Base-by-base conservation (phyloP, 1,139 yeast genomes). In the Pichia sp. region DNA sequence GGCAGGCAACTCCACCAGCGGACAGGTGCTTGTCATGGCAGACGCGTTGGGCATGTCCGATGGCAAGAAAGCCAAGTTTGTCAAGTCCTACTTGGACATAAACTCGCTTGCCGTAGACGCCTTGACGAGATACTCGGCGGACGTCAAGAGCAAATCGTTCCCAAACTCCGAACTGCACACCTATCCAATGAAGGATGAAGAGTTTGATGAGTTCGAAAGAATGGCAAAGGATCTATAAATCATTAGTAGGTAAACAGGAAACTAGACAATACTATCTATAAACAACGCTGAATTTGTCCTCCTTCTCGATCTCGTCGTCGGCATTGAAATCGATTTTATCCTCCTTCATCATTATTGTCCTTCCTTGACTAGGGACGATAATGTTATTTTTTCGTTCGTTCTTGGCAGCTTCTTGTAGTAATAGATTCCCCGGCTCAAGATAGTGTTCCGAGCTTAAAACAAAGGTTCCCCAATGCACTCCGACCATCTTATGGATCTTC, bases 391-490 rank as follows among this genome's bases (percentile, higher is more conserved):
- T 61, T 8, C 69, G 65, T 3, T 68, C 69, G 45, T 65, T 55
- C 38, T 66, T 62, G n/a, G 59, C 64, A 0, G 77, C 77, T 52
- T 76, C 61, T 41, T 64, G 62, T 54, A 72, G 74, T 29, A 82
- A 64, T 59, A 72, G 70, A 54, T 74, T 74, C 61, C 86, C 83
- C 1, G 98, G 98, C 67, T 92, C 97, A 46, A 88, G 68, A 60
- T 86, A 89, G 51, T 90, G 87, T 67, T 92, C 98, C 49, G 92
- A 87, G 67, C 96, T 87, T 59, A 92, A 72, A 45, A 89, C 85
- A 71, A 90, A 92, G 0, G 98, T 92, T 0, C 98, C 98, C 96
- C 97, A 92, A 69, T 92, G 98, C 36, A 92, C 88, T 1, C 98
- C 98, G 59, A 87, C 80, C 73, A 88, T 81, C 61, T 78, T 81